Base-by-base conservation (phyloP, 306 rosid genomes). In the Trichosanthes truncata region DNA sequence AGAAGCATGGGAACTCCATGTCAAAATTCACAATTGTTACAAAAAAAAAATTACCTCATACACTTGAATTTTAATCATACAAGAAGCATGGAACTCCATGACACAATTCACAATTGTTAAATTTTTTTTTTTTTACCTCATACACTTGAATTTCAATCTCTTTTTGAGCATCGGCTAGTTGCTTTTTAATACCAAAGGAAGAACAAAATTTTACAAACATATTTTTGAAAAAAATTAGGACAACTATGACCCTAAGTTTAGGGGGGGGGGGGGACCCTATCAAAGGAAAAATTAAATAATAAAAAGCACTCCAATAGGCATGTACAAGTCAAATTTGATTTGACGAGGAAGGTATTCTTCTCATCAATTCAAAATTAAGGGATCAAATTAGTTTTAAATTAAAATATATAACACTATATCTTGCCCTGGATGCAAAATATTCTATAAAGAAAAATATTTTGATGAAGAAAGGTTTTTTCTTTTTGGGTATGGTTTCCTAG, bases 1-100 rank as follows among this genome's bases (percentile, higher is more conserved):
- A 31, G 20, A 65, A 65, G 25, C 72, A 65, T 65, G 72, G 72
- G 45, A 65, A 65, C 72, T 26, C 67, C 38, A 26, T 63, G 71
- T 63, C 71, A 63, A 43, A 15, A 20, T 15, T 63, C 71, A 63
- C 6, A 15, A 63, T 17, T 63, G 71, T 63, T 17, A 29, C n/a
- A n/a, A n/a, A 29, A 29, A 29, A 29, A 29, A 29, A 29, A 29
- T 29, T 29, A 29, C 2, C 43, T 33, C 43, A 33, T 13, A 63
- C 71, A 63, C 40, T 63, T 15, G 21, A 29, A 29, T 29, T 29
- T 29, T 29, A 29, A 18, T 14, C 13, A 65, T 65, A 35, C 72
- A 65, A 31, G 20, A 65, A 65, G 25, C 72, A 65, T 65, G 72
- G 72, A 65, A 65, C 72, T 26, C 67, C 38, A 26, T 63, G 71